Evolutionary conservation across 306 rosid genomes (phyloP).

Genomic region (Fragaria vesca): DNA sequence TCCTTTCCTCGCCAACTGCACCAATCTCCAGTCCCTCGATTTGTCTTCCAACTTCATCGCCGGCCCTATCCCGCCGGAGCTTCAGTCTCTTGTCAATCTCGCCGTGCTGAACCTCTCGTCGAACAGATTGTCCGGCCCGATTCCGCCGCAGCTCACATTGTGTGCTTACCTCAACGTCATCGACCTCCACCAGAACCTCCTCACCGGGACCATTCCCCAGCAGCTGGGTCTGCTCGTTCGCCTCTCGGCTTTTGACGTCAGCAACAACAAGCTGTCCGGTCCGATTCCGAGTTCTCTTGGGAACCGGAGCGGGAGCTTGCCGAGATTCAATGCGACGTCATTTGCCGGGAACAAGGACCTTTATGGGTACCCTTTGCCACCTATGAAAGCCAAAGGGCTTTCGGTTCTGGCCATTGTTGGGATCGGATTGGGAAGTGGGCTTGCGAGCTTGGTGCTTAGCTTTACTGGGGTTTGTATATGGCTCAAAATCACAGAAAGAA

Average conservation of each 20-base stretch:
- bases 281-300: conserved; percentile 64
- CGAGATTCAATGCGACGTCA: conserved; percentile 72
- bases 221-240: conserved; percentile 77
- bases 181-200: conserved; percentile 70
- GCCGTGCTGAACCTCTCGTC: conserved; percentile 83
- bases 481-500: conserved; percentile 79
- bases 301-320: conserved; percentile 64
- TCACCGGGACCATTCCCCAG: conserved; percentile 83
- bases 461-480: conserved; percentile 92
- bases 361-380: conserved; percentile 85
- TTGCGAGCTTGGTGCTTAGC: conserved; percentile 78
- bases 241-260: conserved; percentile 83
- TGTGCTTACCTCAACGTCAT: conserved; percentile 94
- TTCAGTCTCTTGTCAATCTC: conserved; percentile 71
- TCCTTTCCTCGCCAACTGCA: conserved; percentile 85
- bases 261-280: conserved; percentile 71
- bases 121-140: conserved; percentile 59
- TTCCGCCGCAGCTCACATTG: conserved; percentile 84
- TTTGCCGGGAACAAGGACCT: conserved; percentile 82
- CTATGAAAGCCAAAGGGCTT: conserved; percentile 52
- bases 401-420: conserved; percentile 89
- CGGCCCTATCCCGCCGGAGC: conserved; percentile 80
- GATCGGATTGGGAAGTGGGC: conserved; percentile 93
- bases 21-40: conserved; percentile 88
- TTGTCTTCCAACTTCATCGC: conserved; percentile 76